phyloP scores from a whole-genome alignment of 352 stramenopile species.

The Globisporangium emineosum region DNA sequence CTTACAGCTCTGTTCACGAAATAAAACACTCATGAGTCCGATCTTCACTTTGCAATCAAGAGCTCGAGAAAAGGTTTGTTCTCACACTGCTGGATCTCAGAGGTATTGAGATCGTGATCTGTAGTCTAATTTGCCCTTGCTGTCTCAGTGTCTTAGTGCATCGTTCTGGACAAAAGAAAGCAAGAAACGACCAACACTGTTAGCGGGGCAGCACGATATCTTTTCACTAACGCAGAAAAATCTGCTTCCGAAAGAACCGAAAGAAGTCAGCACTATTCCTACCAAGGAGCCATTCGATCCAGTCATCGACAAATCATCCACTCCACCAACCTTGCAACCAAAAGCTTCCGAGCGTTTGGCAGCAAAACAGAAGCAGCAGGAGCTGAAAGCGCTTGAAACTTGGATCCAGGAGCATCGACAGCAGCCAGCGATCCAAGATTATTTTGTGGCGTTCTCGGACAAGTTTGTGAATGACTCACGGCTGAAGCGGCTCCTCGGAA shows the following conservation, averaged over 20 bases:
- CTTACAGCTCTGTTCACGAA: conserved; percentile 29
- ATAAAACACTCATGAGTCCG: conserved; percentile 37
- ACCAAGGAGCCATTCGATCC: conserved; percentile 8
- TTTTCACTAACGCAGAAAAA: conserved; percentile 23
- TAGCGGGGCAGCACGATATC: conserved; percentile 24
- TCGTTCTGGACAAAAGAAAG: conserved; percentile 33
- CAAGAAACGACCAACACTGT: conserved; percentile 29
- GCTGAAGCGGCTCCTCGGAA: conserved; percentile 14
- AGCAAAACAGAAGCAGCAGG: conserved; percentile 17
- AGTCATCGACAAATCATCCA: not conserved
- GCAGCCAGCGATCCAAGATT: conserved; percentile 7
- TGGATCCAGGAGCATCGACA: conserved; percentile 14
- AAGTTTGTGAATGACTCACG: conserved; percentile 14
- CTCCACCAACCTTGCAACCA: not conserved
- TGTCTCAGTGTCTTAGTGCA: conserved; percentile 31
- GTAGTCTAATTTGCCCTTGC: not conserved
- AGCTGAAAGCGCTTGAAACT: conserved; percentile 11
- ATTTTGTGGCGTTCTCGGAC: conserved; percentile 10
- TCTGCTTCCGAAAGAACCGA: conserved; percentile 11
- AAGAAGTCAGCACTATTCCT: not conserved
- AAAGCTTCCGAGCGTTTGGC: conserved; percentile 23
- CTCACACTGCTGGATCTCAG: not conserved
- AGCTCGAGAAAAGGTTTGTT: conserved; percentile 24
- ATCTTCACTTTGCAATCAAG: conserved; percentile 36
- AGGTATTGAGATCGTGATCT: not conserved